Evolutionary conservation across 805 yeast genomes (phyloP).

Genomic region (Zygotorulaspora danielsina): DNA sequence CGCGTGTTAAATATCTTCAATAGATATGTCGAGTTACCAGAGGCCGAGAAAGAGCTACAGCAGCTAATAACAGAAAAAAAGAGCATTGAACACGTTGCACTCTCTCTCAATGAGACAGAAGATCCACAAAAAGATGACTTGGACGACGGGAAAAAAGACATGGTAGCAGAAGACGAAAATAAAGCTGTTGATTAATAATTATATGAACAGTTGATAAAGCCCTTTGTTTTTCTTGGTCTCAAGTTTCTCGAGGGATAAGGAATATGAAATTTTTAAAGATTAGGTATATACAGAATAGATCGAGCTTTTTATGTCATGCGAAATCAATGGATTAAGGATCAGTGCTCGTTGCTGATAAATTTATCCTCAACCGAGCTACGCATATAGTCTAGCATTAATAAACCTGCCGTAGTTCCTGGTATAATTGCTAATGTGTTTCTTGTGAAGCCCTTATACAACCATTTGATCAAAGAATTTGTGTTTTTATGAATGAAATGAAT

Average conservation of each 20-base stretch:
- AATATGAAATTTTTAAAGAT: too few species aligned
- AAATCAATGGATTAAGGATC: too few species aligned
- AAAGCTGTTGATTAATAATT: not conserved
- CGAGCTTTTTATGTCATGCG: too few species aligned
- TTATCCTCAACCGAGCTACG: constrained; percentile 41
- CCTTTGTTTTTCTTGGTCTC: not conserved
- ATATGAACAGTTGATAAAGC: too few species aligned
- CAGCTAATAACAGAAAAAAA: constrained; percentile 38
- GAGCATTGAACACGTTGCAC: constrained; percentile 21
- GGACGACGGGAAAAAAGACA: not conserved
- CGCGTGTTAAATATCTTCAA: constrained; percentile 39
- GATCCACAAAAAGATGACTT: not conserved
- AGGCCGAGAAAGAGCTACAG: constrained; percentile 39
- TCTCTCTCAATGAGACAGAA: not conserved
- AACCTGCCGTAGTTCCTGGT: constrained; percentile 86
- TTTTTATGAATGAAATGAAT: constrained; percentile 50
- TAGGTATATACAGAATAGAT: not conserved
- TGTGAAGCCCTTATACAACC: constrained; percentile 76
- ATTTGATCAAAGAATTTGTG: constrained; percentile 46
- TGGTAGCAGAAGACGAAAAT: not conserved
- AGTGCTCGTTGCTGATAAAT: constrained; percentile 2
- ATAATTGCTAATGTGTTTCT: constrained; percentile 68
- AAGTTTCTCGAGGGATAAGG: not conserved
- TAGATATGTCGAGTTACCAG: constrained; percentile 38
- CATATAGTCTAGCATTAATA: constrained; percentile 78